Evolutionary conservation across 2,329 filamentous ascomycete genomes (phyloP).

Genomic region (Beauveria bassiana): DNA sequence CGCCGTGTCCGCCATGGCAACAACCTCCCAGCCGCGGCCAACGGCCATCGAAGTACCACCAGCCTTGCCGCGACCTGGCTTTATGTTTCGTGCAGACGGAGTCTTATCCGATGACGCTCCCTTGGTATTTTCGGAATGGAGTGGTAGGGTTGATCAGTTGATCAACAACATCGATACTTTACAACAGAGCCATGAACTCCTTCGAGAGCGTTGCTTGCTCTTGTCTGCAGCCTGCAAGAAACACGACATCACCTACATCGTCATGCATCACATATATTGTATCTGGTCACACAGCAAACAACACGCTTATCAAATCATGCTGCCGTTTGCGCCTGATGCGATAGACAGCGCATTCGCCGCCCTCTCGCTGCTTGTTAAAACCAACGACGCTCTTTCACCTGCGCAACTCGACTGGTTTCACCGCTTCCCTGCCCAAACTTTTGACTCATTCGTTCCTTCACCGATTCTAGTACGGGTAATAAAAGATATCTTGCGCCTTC

Average conservation of each 20-base stretch:
- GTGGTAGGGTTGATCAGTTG: not conserved
- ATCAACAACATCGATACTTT: not conserved
- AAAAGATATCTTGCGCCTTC: slow-evolving; percentile 17
- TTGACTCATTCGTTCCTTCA: slow-evolving; percentile 19
- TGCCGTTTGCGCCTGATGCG: not conserved
- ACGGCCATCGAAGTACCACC: not conserved
- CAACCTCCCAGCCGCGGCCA: not conserved
- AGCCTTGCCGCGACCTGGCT: not conserved
- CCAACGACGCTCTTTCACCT: slow-evolving; percentile 25
- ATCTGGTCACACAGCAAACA: slow-evolving; percentile 35
- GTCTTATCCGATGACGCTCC: not conserved
- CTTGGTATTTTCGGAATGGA: not conserved
- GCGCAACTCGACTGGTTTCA: slow-evolving; percentile 26
- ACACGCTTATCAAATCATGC: slow-evolving; percentile 25
- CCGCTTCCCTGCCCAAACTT: slow-evolving; percentile 26
- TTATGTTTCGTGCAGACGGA: not conserved
- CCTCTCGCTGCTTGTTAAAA: slow-evolving; percentile 29
- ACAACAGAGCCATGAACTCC: not conserved
- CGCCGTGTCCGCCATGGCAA: not conserved
- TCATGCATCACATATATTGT: slow-evolving; percentile 59
- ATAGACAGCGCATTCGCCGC: slow-evolving; percentile 28
- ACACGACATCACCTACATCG: slow-evolving; percentile 56
- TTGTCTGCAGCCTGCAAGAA: slow-evolving; percentile 47
- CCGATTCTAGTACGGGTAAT: not conserved
- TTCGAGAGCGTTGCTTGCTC: slow-evolving; percentile 40